Conservation (phyloP, 345 rosid species). For the Isatis tinctoria region DNA sequence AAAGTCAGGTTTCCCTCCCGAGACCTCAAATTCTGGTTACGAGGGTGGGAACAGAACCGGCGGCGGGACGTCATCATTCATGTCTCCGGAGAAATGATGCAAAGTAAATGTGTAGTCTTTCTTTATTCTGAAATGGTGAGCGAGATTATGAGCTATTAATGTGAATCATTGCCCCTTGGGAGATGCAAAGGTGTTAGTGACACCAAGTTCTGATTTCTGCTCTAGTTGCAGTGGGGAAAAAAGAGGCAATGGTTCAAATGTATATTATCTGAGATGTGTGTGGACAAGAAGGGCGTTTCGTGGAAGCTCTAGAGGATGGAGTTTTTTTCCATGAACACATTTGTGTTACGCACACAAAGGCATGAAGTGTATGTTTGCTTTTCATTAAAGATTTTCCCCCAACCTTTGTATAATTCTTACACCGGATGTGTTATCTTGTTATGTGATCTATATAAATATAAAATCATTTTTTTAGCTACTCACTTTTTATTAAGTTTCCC, state of each 20-base stretch:
- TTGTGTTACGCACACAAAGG: slow-evolving; percentile 3
- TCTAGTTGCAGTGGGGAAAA: slow-evolving; percentile 34
- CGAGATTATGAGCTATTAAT: slow-evolving; percentile 16
- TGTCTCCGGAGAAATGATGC: slow-evolving; percentile 56
- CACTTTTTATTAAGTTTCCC: background rate
- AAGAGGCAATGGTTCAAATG: background rate
- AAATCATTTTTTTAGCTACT: background rate
- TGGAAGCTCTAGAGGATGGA: slow-evolving; percentile 17
- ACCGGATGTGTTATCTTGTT: slow-evolving; percentile 22
- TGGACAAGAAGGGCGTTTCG: background rate
- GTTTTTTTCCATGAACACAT: slow-evolving; percentile 4
- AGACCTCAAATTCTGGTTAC: slow-evolving; percentile 51
- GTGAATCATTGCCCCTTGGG: slow-evolving; percentile 25
- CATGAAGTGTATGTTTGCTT: slow-evolving; percentile 30
- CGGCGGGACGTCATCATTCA: slow-evolving; percentile 78
- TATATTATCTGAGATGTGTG: slow-evolving; percentile 29
- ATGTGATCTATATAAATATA: background rate
- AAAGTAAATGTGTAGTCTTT: background rate
- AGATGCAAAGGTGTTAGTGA: slow-evolving; percentile 14
- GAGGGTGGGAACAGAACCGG: slow-evolving; percentile 52
- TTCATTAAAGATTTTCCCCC: slow-evolving; percentile 8
- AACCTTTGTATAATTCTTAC: slow-evolving; percentile 19
- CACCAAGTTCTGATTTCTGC: slow-evolving; percentile 28
- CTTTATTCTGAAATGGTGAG: slow-evolving; percentile 10
- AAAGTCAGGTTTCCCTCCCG: slow-evolving; percentile 48